These are phyloP conservation scores for Withania somnifera DNA, from an alignment of 305 asterid species.

Conservation along the genomic window DNA sequence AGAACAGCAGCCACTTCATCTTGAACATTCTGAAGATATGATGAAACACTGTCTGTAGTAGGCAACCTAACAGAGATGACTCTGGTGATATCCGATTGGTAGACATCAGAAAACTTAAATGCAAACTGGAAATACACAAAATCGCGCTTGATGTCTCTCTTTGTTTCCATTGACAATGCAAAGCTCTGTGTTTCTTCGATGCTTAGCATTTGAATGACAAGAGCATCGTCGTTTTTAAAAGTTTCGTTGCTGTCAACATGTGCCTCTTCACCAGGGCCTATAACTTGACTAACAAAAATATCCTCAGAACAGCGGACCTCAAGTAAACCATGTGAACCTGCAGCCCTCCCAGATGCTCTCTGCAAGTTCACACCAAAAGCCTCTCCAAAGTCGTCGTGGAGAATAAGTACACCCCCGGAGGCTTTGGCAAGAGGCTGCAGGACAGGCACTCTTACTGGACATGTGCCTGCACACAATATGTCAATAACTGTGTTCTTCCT, in stretches of 20 bases:
- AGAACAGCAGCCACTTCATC: slow-evolving; percentile 93
- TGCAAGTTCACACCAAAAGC: slow-evolving; percentile 97
- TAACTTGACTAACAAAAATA: slow-evolving; percentile 67
- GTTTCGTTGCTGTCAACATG: slow-evolving; percentile 52
- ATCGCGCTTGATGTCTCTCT: slow-evolving; percentile 79
- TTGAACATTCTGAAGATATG: slow-evolving; percentile 78
- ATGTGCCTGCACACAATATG: slow-evolving; percentile 87
- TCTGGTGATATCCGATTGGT: slow-evolving; percentile 84
- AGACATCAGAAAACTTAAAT: slow-evolving; percentile 60
- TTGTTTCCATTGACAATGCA: slow-evolving; percentile 65
- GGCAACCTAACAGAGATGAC: slow-evolving; percentile 78
- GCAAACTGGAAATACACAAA: slow-evolving; percentile 77
- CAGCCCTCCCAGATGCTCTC: slow-evolving; percentile 78
- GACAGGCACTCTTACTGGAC: slow-evolving; percentile 76
- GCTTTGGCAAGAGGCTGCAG: slow-evolving; percentile 81
- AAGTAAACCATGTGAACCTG: slow-evolving; percentile 85
- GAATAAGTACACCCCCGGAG: slow-evolving; percentile 76
- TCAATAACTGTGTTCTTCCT: slow-evolving; percentile 64
- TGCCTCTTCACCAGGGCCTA: slow-evolving; percentile 95
- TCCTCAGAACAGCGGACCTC: slow-evolving; percentile 88
- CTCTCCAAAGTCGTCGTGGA: slow-evolving; percentile 94
- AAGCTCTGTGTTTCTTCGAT: slow-evolving; percentile 88
- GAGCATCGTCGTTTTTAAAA: slow-evolving; percentile 50
- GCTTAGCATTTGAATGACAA: slow-evolving; percentile 68
- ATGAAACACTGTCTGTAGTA: slow-evolving; percentile 69